Evolutionary conservation across 2,329 filamentous ascomycete genomes (phyloP), one percentile per base, ranked within the genome.

Genomic region (Alternaria novae-zelandiae): DNA sequence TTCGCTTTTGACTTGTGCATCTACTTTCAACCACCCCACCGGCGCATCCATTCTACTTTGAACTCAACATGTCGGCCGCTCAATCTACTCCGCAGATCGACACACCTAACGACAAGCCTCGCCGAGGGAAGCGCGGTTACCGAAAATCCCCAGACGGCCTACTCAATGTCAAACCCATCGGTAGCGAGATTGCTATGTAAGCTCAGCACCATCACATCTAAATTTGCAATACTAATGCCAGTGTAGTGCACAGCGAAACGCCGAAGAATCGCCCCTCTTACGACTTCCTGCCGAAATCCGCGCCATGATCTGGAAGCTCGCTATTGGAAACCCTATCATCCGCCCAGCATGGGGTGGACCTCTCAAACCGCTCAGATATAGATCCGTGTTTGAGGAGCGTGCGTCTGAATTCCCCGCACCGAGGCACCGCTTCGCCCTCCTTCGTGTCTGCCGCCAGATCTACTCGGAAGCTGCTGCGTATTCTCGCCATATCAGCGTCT

Each of bases 1-100:
- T 7, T 2, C 2, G 8, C 5, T 0, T 8, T 13, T 2, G 20
- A 17, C 43, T 21, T 45, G 2, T 21, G 0, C 5, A 2, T 6
- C 10, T 13, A 0, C 43, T 21, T 10, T 17, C 10, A 7, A 21
- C 17, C 17, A 1, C 43, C 7, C 20, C 5, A 20, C 11, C 17
- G 2, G 13, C 20, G 17, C 20, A 11, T 3, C n/a, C 43, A 4
- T 45, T 13, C 11, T 0, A 45, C 41, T 20, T 20, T 21, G 5
- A 44, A 44, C 41, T 20, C 41, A 17, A 20, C 9, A 44, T 44
- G 41, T 21, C n/a, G 41, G n/a, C 41, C n/a, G 11, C 41, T 44
- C 41, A 44, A 20, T 11, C 0, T 20, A 17, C 17, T 4, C 6
- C 10, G 12, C n/a, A 21, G 17, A 21, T 13, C 11, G 2, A 44